Percentiles rank a stretch among this genome's conserved stretches.
These are phyloP conservation scores for Citeromyces hawaiiensis DNA, from an alignment of 1,139 yeast species.

Conservation along the genomic window DNA sequence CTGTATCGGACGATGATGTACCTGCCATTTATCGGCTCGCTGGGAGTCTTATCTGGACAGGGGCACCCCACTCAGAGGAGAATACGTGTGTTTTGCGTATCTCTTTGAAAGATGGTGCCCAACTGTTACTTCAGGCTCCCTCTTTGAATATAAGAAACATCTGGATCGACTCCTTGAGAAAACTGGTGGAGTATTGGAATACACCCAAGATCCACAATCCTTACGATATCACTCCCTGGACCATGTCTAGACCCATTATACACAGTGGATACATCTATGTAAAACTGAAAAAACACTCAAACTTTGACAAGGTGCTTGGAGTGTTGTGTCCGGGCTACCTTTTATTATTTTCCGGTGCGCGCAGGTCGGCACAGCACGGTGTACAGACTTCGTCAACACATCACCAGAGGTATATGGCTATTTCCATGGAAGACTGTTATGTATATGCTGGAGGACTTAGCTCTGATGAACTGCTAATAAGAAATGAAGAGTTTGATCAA, in stretches of 20 bases:
- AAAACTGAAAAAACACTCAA: constrained; percentile 56
- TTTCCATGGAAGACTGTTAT: constrained; percentile 58
- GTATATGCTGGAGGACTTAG: constrained; percentile 62
- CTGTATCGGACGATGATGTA: constrained; percentile 17
- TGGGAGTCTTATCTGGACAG: constrained; percentile 30
- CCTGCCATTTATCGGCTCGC: constrained; percentile 23
- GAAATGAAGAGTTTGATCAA: constrained; percentile 30
- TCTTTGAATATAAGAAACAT: constrained; percentile 33
- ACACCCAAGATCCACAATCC: constrained; percentile 47
- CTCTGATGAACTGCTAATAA: constrained; percentile 34
- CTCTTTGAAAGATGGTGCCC: constrained; percentile 30
- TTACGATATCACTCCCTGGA: constrained; percentile 40
- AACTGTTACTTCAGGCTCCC: constrained; percentile 46
- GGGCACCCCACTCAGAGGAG: constrained; percentile 13
- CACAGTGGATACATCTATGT: constrained; percentile 53
- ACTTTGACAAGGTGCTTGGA: constrained; percentile 47
- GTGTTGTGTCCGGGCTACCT: constrained; percentile 61
- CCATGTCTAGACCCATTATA: constrained; percentile 47
- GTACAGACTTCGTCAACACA: constrained; percentile 26
- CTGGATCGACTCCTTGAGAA: constrained; percentile 46
- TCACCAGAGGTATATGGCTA: constrained; percentile 35
- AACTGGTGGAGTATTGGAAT: constrained; percentile 51
- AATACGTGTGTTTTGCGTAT: constrained; percentile 41
- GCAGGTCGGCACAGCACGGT: constrained; percentile 31
- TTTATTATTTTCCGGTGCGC: constrained; percentile 32